Base-by-base conservation (phyloP, 139 green algal species). In the Volvox reticuliferus region DNA sequence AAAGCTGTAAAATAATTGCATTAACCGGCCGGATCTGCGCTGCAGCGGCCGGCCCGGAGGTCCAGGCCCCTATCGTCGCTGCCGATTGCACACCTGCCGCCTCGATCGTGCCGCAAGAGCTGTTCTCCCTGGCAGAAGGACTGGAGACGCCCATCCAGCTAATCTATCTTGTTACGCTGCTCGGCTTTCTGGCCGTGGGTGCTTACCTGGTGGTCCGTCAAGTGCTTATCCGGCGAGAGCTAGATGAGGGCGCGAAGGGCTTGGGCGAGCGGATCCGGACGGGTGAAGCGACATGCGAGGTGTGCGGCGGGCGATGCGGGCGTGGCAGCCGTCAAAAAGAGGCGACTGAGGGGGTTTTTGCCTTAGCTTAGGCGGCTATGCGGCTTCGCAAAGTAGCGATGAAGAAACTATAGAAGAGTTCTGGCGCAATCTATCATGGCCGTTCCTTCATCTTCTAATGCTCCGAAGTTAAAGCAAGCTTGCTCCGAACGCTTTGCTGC, bases 211-310 rank as follows among this genome's bases (percentile, higher is more conserved):
- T 99, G 14, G 98, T 99, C 85, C 94, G 98, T 22, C 98, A 99
- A 88, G 98, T 99, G 69, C 91, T 99, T 12, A 96, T 99, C 68
- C 93, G 98, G 21, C 91, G 98, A 21, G 98, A 99, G 94, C 95
- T 99, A 61, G 98, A 99, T 71, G 98, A 99, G 91, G 95, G 97
- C 28, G 97, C 98, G 26, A 99, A 99, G 93, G 94, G 96, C n/a
- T 95, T 99, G 76, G 98, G 98, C 18, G 98, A 99, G 78, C 94
- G 97, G 36, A 97, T 99, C 84, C 96, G 98, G 35, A 97, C 93
- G 18, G 96, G 95, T 0, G 93, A 98, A 80, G 98, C 96, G 0
- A 96, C 91, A 22, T 96, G 95, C 90, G 97, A 99, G 94, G 96
- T 97, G 13, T 12, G 79, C 37, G 78, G 21, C 65, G 21, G 65